Conservation (phyloP, 345 rosid genomes). For the Eucalyptus pumila region DNA sequence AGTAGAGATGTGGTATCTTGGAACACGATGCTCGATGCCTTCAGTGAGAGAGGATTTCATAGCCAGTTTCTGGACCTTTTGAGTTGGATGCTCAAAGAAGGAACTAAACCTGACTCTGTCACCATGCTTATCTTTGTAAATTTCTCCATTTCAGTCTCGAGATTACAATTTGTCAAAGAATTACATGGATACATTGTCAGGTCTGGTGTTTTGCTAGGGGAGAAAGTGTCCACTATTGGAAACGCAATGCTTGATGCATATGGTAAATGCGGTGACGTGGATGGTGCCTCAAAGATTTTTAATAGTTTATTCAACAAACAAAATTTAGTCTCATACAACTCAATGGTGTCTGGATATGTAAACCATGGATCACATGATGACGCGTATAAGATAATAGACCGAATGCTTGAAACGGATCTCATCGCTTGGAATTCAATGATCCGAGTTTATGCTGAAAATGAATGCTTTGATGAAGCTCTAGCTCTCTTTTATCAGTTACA, state of each 20-base stretch:
- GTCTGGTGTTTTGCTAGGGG: constrained; percentile 21
- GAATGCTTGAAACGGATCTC: constrained; percentile 40
- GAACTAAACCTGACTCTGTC: constrained; percentile 33
- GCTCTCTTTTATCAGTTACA: constrained; percentile 38
- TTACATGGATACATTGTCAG: constrained; percentile 57
- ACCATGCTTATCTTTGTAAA: constrained; percentile 33
- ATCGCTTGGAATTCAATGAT: constrained; percentile 82
- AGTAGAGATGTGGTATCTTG: constrained; percentile 47
- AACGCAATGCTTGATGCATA: constrained; percentile 74
- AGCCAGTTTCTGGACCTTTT: constrained; percentile 30
- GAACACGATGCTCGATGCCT: constrained; percentile 50
- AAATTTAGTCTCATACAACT: constrained; percentile 44
- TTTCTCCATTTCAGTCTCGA: constrained; percentile 8
- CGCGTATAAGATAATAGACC: constrained; percentile 27
- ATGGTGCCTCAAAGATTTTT: constrained; percentile 47
- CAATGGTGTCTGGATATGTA: constrained; percentile 49
- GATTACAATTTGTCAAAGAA: constrained; percentile 45
- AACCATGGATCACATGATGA: constrained; percentile 39
- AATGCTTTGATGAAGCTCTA: constrained; percentile 36
- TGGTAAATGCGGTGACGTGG: constrained; percentile 53
- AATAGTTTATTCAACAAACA: constrained; percentile 26
- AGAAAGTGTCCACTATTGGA: constrained; percentile 23
- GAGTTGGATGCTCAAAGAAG: constrained; percentile 31
- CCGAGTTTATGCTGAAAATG: constrained; percentile 49
- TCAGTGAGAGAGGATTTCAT: constrained; percentile 17